Evolutionary conservation across 2,329 filamentous ascomycete species (phyloP).

Genomic region (Sphaerulina populicola): DNA sequence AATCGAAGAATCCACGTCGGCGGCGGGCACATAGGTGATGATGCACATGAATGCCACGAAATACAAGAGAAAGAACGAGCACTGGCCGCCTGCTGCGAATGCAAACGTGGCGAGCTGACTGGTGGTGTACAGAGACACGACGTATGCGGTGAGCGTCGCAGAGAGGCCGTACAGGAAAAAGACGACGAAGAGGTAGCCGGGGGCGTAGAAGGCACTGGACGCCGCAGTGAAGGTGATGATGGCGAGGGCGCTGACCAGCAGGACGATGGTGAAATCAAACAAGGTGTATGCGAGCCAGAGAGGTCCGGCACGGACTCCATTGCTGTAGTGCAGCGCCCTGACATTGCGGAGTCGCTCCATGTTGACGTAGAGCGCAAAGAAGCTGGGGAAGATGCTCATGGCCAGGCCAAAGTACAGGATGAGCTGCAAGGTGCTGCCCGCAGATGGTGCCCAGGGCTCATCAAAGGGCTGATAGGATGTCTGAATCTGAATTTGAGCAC

Average conservation of each 20-base stretch:
- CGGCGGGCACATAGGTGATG: slow-evolving; percentile 64
- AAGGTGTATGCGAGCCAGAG: slow-evolving; percentile 75
- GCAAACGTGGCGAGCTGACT: slow-evolving; percentile 80
- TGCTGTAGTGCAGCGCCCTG: slow-evolving; percentile 80
- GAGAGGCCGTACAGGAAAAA: slow-evolving; percentile 74
- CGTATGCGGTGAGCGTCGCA: slow-evolving; percentile 67
- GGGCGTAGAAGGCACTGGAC: slow-evolving; percentile 63
- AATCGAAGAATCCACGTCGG: slow-evolving; percentile 59
- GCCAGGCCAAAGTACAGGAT: slow-evolving; percentile 75
- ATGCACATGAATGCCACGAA: slow-evolving; percentile 38
- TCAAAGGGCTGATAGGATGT: slow-evolving; percentile 70
- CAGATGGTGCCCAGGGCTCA: slow-evolving; percentile 58
- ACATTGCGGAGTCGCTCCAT: slow-evolving; percentile 71
- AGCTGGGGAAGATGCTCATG: slow-evolving; percentile 69
- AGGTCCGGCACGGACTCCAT: slow-evolving; percentile 72
- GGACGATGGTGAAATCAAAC: slow-evolving; percentile 71
- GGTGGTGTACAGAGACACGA: slow-evolving; percentile 69
- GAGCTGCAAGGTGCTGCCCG: slow-evolving; percentile 67
- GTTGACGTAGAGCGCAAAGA: slow-evolving; percentile 86
- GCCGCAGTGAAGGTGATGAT: slow-evolving; percentile 58
- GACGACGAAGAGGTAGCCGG: slow-evolving; percentile 73
- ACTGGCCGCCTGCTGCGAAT: slow-evolving; percentile 68
- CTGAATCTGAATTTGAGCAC: slow-evolving; percentile 59
- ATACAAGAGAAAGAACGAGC: slow-evolving; percentile 44
- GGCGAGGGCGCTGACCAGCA: slow-evolving; percentile 57